A percentile compares a stretch with the other conserved stretches of the same genome.
These are phyloP conservation scores for Emericellopsis atlantica DNA, from an alignment of 2,329 filamentous ascomycete species.

Conservation along the genomic window DNA sequence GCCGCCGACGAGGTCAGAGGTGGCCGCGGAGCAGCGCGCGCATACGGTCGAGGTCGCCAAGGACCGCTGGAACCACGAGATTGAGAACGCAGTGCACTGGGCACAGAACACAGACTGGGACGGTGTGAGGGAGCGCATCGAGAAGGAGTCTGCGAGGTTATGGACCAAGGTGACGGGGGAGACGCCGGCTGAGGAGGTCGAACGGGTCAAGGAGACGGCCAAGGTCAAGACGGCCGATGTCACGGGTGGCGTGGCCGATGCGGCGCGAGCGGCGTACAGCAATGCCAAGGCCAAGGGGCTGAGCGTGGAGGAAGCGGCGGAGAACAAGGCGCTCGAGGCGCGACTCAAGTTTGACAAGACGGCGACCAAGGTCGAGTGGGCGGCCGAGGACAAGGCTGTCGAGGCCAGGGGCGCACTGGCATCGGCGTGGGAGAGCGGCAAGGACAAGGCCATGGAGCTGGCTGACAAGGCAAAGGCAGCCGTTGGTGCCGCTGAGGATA, in stretches of 20 bases:
- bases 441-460: conserved; percentile 26
- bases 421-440: conserved; percentile 24
- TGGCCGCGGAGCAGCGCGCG: conserved; percentile 36
- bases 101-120: conserved; percentile 56
- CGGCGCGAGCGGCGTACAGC: conserved; percentile 21
- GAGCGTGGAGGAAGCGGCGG: conserved; percentile 11
- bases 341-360: conserved; percentile 11
- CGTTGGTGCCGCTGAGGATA: conserved; percentile 21
- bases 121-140: conserved; percentile 44
- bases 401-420: conserved; percentile 24
- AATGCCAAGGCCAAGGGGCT: conserved; percentile 15
- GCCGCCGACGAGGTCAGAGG: conserved; percentile 36
- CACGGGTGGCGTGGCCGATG: conserved; percentile 13
- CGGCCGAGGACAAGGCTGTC: conserved; percentile 13
- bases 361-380: conserved; percentile 8
- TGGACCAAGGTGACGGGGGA: conserved; percentile 26
- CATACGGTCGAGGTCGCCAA: conserved; percentile 56
- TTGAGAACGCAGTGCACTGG: conserved; percentile 53
- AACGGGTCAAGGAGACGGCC: conserved; percentile 14
- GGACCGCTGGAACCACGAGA: conserved; percentile 66
- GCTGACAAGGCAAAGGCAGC: conserved; percentile 23
- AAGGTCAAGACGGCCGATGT: conserved; percentile 20
- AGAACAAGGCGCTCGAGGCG: conserved; percentile 14
- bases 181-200: conserved; percentile 13
- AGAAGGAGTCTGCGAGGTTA: conserved; percentile 31